Evolutionary conservation across 805 yeast genomes (phyloP), one percentile per base, ranked within the genome.

Genomic region (Metschnikowia hibisci): DNA sequence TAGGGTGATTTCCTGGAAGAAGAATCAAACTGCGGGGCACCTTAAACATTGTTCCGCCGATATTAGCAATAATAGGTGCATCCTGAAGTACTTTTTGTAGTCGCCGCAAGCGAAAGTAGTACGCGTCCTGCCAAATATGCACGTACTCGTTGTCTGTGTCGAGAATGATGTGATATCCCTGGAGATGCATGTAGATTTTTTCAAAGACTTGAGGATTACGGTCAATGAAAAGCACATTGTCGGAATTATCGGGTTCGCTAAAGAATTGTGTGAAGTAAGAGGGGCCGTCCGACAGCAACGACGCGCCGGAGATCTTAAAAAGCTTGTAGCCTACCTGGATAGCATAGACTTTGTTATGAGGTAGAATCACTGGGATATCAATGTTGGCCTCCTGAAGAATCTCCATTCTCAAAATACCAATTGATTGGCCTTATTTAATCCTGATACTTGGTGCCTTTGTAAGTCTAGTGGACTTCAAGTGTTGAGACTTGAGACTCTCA

Each of bases 261-360:
- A 89, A 89, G 64, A 70, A 87, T 22, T 74, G 69, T 2, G 96
- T 87, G 67, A 89, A 90, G 59, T 85, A 88, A 4, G 95, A 86
- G 0, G 97, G 97, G 0, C 83, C 82, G 63, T 89, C 96, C 2
- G 85, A 84, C 20, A 88, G 83, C 30, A 89, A 63, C 2, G 96
- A 87, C 0, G 93, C 90, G 1, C 96, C 96, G 55, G 88, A 81
- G 13, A 83, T 53, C n/a, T 72, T 67, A 60, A 81, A 88, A 20
- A 78, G 50, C 49, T 69, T 71, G 32, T 71, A 74, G 0, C 95
- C 95, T 10, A 87, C 80, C 57, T 82, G 87, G 20, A 88, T 73
- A 13, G 81, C 71, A 62, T 75, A 88, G 62, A 85, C 78, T 44
- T 71, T 76, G 33, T 81, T 84, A 52, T 81, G 86, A 0, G 93